Conservation (phyloP, 2,329 filamentous ascomycete genomes). For the Exophiala sp. region DNA sequence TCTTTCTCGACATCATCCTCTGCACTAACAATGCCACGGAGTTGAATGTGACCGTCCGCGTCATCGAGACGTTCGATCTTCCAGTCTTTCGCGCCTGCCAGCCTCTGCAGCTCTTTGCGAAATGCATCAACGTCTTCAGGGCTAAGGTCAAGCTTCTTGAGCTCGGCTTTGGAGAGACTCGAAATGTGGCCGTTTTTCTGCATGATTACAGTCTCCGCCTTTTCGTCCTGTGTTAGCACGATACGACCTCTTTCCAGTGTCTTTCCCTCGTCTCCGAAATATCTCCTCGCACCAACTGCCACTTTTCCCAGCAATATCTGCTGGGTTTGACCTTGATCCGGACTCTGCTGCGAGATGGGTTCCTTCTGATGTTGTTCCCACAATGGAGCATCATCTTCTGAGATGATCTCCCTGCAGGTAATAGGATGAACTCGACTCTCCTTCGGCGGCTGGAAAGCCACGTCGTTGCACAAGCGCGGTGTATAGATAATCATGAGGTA, state of each 20-base stretch:
- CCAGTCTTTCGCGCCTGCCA: constrained; percentile 69
- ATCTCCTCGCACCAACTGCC: constrained; percentile 51
- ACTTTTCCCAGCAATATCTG: constrained; percentile 51
- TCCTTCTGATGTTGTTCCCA: constrained; percentile 37
- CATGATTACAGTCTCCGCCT: constrained; percentile 46
- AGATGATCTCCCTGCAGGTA: constrained; percentile 65
- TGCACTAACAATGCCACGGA: constrained; percentile 62
- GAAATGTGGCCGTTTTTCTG: constrained; percentile 58
- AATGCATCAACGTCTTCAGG: constrained; percentile 63
- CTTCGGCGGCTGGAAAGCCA: constrained; percentile 76
- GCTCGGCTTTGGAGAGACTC: constrained; percentile 58
- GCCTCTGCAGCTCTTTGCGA: constrained; percentile 59
- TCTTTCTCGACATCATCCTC: constrained; percentile 49
- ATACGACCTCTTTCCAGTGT: constrained; percentile 54
- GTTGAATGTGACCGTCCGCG: constrained; percentile 57
- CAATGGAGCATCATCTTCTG: constrained; percentile 48
- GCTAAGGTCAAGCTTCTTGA: constrained; percentile 62
- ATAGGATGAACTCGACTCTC: constrained; percentile 72
- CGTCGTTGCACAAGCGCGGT: constrained; percentile 77
- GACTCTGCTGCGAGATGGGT: constrained; percentile 29
- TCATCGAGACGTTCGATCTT: constrained; percentile 69
- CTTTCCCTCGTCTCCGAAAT: constrained; percentile 52
- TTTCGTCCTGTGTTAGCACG: constrained; percentile 46
- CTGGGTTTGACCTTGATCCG: constrained; percentile 34
- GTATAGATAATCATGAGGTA: constrained; percentile 93